Conservation (phyloP, 73 alveolate genomes). For the Symbiodinium pilosum region DNA sequence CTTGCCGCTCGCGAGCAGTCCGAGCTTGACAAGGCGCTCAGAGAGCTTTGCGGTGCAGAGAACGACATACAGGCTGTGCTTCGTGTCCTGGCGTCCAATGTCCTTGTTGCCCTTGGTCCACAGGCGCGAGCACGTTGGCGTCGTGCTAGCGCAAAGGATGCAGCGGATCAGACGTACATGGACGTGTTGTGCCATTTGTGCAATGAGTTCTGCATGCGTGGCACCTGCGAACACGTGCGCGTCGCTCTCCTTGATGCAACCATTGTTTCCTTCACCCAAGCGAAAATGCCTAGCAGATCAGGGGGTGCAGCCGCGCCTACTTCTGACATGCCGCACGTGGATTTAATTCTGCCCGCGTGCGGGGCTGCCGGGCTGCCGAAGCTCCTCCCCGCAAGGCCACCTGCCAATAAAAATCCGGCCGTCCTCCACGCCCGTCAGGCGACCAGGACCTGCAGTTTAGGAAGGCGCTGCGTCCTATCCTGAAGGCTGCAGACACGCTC, state of each 20-base stretch:
- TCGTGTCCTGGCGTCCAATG: background rate
- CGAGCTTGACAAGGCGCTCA: background rate
- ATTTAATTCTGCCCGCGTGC: background rate
- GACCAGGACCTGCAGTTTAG: background rate
- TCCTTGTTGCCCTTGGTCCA: background rate
- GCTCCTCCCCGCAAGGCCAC: background rate
- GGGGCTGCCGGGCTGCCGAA: no score
- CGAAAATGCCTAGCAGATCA: background rate
- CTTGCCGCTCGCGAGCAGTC: background rate
- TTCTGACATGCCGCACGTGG: background rate
- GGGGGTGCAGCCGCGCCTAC: background rate
- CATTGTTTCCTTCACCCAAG: background rate
- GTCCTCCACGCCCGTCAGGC: background rate
- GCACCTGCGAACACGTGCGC: background rate
- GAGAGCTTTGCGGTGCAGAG: background rate
- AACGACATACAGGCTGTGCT: no score
- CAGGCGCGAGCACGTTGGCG: background rate
- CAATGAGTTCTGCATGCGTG: background rate
- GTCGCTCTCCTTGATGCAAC: background rate
- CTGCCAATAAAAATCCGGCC: background rate
- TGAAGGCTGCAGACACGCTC: background rate
- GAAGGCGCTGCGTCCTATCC: background rate
- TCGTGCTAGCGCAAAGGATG: background rate
- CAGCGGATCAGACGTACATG: background rate
- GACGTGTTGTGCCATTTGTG: background rate